Conservation (phyloP, 2,329 filamentous ascomycete genomes). For the Trichoderma sp. region DNA sequence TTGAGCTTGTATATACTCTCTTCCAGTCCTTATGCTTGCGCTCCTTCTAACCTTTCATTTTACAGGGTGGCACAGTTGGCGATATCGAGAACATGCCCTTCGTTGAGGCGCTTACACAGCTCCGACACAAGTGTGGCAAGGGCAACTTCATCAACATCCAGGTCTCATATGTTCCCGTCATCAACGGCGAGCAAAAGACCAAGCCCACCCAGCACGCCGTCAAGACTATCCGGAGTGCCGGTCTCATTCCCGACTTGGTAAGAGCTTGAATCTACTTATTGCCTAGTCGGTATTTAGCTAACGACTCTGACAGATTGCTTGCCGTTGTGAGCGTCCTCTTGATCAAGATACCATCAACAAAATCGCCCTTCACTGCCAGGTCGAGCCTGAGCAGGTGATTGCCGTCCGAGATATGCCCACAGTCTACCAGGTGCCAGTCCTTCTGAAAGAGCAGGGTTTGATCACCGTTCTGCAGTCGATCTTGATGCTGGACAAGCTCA, state of each 20-base stretch:
- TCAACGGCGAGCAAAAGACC: slow-evolving; percentile 77
- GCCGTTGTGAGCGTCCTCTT: slow-evolving; percentile 78
- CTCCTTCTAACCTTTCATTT: slow-evolving; percentile 11
- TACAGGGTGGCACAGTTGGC: slow-evolving; percentile 59
- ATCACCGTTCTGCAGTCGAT: slow-evolving; percentile 62
- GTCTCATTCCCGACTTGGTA: slow-evolving; percentile 68
- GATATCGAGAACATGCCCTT: slow-evolving; percentile 89
- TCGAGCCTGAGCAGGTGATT: slow-evolving; percentile 80
- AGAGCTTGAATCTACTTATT: slow-evolving; percentile 20
- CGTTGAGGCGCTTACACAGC: slow-evolving; percentile 79
- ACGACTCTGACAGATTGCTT: slow-evolving; percentile 66
- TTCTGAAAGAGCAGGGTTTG: slow-evolving; percentile 79
- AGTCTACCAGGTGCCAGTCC: slow-evolving; percentile 92
- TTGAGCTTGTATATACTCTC: not conserved
- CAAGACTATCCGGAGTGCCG: slow-evolving; percentile 76
- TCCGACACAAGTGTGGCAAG: slow-evolving; percentile 68
- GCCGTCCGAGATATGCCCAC: slow-evolving; percentile 86
- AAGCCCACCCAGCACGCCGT: slow-evolving; percentile 95
- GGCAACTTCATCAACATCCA: slow-evolving; percentile 64
- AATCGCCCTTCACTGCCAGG: slow-evolving; percentile 85
- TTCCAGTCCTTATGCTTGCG: not conserved
- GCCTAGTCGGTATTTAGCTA: not conserved
- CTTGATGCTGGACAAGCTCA: slow-evolving; percentile 60
- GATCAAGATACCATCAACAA: slow-evolving; percentile 75
- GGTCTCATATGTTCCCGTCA: slow-evolving; percentile 80